phyloP scores from a whole-genome alignment of 2,329 filamentous ascomycete species.

The Ophiostoma piceae region DNA sequence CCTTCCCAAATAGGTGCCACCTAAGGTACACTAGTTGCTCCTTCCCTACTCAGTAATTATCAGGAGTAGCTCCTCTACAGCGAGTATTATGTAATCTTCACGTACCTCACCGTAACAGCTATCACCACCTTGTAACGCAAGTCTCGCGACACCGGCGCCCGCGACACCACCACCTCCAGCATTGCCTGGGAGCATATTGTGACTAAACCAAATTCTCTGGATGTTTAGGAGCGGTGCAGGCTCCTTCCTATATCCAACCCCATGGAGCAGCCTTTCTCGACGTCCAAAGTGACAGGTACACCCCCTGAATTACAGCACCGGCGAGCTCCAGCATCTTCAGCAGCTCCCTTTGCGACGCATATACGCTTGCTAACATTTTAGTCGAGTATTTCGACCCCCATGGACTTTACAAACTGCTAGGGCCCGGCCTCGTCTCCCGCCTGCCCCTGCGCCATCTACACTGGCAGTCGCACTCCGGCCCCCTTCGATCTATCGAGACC shows the following conservation, averaged over 20 bases:
- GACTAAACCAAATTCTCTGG: background rate
- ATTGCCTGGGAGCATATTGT: background rate
- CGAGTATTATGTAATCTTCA: conserved; percentile 2
- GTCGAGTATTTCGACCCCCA: conserved; percentile 96
- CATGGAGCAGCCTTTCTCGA: conserved; percentile 64
- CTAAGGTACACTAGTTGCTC: background rate
- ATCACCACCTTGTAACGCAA: background rate
- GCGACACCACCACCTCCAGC: background rate
- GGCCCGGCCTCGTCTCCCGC: conserved; percentile 68
- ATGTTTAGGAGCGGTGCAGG: background rate
- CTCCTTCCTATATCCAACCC: conserved; percentile 18
- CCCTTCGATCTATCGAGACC: conserved; percentile 86
- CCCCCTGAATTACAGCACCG: conserved; percentile 10
- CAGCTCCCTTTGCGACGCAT: background rate
- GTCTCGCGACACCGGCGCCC: background rate
- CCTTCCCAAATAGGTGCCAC: background rate
- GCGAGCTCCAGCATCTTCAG: background rate
- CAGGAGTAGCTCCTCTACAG: background rate
- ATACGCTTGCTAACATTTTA: conserved; percentile 36
- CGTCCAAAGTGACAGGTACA: conserved; percentile 71
- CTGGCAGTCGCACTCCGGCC: conserved; percentile 92
- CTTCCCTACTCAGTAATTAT: background rate
- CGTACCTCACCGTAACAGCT: conserved; percentile 5
- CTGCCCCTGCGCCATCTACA: conserved; percentile 87
- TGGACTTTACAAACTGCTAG: conserved; percentile 76